A percentile compares a stretch with the other conserved stretches of the same genome.
These are phyloP conservation scores for Ganoderma boninense DNA, from an alignment of 1,284 basidiomycete genomes.

Conservation along the genomic window DNA sequence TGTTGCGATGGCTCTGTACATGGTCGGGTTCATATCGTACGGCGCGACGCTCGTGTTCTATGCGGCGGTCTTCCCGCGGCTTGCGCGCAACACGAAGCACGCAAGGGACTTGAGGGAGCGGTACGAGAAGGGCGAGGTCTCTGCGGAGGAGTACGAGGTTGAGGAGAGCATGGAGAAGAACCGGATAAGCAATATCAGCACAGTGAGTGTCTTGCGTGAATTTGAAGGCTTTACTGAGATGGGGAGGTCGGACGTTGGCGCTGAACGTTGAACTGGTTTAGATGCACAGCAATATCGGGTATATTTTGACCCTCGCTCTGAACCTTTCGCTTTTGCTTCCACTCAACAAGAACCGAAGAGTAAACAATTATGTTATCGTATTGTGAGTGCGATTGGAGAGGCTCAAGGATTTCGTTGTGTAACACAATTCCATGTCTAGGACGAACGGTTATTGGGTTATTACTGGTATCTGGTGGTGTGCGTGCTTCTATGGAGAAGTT, in stretches of 20 bases:
- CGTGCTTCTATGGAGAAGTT: constrained; percentile 35
- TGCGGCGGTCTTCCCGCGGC: constrained; percentile 82
- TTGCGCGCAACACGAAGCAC: constrained; percentile 82
- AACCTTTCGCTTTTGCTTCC: constrained; percentile 82
- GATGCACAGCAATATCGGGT: constrained; percentile 83
- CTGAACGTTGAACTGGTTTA: constrained; percentile 37
- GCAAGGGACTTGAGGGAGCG: constrained; percentile 66
- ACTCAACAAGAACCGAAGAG: constrained; percentile 66
- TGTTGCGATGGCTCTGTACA: constrained; percentile 80
- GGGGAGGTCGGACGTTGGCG: background rate
- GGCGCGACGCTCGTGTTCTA: constrained; percentile 85
- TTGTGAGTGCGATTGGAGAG: constrained; percentile 51
- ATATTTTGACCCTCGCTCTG: constrained; percentile 69
- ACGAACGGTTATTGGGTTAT: constrained; percentile 81
- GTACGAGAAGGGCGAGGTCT: constrained; percentile 66
- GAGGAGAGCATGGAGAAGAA: constrained; percentile 88
- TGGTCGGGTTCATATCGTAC: constrained; percentile 82
- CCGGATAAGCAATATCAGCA: constrained; percentile 85
- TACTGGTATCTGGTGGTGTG: constrained; percentile 85
- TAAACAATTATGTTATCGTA: constrained; percentile 76
- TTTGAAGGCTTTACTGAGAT: constrained; percentile 3
- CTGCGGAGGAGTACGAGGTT: constrained; percentile 69
- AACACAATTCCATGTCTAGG: constrained; percentile 43
- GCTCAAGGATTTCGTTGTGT: background rate
- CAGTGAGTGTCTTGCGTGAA: constrained; percentile 54